Percentiles rank a stretch among this genome's conserved stretches.
Evolutionary conservation across 768 basidiomycete species (phyloP).

Genomic region (Lentinula edodes): DNA sequence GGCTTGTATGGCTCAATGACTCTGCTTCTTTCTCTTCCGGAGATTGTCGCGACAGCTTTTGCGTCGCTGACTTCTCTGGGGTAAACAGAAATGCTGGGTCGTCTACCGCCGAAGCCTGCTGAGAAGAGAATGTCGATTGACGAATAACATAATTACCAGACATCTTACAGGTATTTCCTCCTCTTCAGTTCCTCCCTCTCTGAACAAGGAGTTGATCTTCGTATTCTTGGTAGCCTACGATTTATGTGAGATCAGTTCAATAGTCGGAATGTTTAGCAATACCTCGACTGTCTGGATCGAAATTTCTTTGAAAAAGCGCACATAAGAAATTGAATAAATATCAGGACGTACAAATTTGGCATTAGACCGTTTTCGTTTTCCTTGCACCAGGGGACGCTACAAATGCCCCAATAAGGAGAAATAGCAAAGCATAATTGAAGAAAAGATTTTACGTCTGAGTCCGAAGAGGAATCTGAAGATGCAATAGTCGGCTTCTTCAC

Average conservation of each 20-base stretch:
- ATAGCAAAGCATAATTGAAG: neutral
- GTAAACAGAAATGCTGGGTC: neutral
- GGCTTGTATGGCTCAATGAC: neutral
- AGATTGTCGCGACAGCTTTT: neutral
- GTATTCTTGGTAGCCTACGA: neutral
- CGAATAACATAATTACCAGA: neutral
- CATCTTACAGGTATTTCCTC: neutral
- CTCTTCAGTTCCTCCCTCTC: neutral
- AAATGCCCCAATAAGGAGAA: no score
- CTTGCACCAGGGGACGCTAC: neutral
- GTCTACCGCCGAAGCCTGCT: neutral
- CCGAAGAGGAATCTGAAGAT: neutral
- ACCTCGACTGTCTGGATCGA: neutral
- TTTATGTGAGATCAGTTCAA: neutral
- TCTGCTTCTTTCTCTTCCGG: neutral
- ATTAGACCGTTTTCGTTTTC: neutral
- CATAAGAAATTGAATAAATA: no score
- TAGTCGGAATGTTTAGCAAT: neutral
- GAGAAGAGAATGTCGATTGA: neutral
- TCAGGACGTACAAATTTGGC: neutral
- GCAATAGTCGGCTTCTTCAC: neutral
- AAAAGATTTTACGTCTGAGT: neutral
- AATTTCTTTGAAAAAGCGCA: no score
- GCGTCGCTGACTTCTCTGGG: neutral
- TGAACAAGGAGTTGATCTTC: neutral